Evolutionary conservation across 306 rosid genomes (phyloP).

Genomic region (Corylus americana): DNA sequence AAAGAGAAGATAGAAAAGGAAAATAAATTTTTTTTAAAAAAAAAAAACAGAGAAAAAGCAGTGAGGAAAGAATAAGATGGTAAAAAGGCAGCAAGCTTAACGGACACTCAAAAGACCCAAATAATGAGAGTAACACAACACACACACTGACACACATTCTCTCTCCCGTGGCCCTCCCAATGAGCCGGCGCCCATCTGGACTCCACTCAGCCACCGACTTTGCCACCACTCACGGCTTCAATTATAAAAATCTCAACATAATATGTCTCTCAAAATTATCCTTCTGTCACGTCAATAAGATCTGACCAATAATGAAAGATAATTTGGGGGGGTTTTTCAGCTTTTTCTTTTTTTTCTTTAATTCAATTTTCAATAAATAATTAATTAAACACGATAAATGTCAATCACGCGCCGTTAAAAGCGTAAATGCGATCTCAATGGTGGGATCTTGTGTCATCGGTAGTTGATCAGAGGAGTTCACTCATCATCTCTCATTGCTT

Average conservation of each 20-base stretch:
- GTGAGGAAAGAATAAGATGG: not conserved
- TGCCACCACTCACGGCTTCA: slow-evolving; percentile 17
- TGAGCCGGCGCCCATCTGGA: slow-evolving; percentile 7
- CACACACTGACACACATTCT: not conserved
- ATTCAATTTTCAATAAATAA: not conserved
- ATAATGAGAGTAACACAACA: not conserved
- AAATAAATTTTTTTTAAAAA: too few species aligned
- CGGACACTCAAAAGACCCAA: not conserved
- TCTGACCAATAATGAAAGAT: not conserved
- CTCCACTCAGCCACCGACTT: not conserved
- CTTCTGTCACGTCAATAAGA: not conserved
- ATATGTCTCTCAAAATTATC: not conserved
- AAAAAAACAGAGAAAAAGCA: not conserved
- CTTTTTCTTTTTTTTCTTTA: not conserved
- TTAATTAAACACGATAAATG: too few species aligned
- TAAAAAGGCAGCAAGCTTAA: slow-evolving; percentile 2
- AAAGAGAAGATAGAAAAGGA: too few species aligned
- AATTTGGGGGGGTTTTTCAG: not conserved
- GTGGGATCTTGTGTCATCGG: not conserved
- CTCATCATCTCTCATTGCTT: not conserved
- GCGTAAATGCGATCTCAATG: not conserved
- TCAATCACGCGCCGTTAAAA: not conserved
- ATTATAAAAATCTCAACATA: not conserved
- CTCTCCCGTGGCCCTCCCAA: not conserved
- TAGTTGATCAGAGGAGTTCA: not conserved